A percentile compares a stretch with the other conserved stretches of the same genome.
These are phyloP conservation scores for Puya raimondii DNA, from an alignment of 176 grass and related monocot genomes.

Conservation along the genomic window DNA sequence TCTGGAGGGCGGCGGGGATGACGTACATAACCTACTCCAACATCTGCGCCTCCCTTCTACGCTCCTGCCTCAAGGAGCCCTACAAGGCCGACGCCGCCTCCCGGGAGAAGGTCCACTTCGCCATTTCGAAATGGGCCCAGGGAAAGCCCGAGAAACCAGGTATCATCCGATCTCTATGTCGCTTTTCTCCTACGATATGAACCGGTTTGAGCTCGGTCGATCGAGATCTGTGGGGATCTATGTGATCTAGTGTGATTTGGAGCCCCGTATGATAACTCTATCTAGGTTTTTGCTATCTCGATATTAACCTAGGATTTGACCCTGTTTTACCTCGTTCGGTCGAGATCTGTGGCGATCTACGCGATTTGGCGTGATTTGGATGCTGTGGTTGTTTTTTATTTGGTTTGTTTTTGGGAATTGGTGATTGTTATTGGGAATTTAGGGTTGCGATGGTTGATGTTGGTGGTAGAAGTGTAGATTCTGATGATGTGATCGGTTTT, in stretches of 20 bases:
- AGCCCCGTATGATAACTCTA: too few relatives aligned
- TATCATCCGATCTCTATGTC: slow-evolving; percentile 17
- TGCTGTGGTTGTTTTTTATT: too few relatives aligned
- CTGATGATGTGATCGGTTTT: too few relatives aligned
- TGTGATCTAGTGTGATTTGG: too few relatives aligned
- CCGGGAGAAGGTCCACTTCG: slow-evolving; percentile 98
- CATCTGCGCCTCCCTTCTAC: slow-evolving; percentile 85
- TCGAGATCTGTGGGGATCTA: not conserved
- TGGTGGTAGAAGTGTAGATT: not conserved
- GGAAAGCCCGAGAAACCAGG: slow-evolving; percentile 82
- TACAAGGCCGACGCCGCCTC: slow-evolving; percentile 50
- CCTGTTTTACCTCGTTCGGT: too few relatives aligned
- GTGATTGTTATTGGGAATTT: too few relatives aligned
- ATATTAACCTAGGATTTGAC: too few relatives aligned
- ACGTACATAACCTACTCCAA: slow-evolving; percentile 98
- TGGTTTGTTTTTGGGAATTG: too few relatives aligned
- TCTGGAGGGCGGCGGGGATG: slow-evolving; percentile 88
- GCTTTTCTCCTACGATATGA: not conserved
- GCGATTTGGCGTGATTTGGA: too few relatives aligned
- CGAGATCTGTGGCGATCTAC: too few relatives aligned
- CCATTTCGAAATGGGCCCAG: slow-evolving; percentile 63
- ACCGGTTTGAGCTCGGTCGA: not conserved
- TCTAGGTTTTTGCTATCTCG: too few relatives aligned
- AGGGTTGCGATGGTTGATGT: not conserved
- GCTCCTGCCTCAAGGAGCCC: slow-evolving; percentile 87